Percentiles rank a stretch among this genome's conserved stretches.
These are phyloP conservation scores for Alternaria sp. DNA, from an alignment of 2,329 filamentous ascomycete species.

Conservation along the genomic window DNA sequence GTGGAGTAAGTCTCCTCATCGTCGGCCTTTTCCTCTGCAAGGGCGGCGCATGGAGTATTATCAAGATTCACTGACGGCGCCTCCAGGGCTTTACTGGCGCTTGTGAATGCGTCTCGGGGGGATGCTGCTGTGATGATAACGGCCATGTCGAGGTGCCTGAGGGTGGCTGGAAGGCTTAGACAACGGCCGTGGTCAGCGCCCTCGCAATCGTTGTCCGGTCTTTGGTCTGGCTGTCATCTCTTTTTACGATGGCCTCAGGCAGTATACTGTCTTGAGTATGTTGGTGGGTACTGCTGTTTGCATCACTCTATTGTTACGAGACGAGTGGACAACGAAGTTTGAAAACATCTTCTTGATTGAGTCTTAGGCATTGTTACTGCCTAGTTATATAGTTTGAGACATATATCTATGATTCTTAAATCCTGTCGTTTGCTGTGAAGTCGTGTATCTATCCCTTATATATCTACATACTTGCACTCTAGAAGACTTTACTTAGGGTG, in stretches of 20 bases:
- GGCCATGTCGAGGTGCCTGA: background rate
- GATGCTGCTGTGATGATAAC: conserved; percentile 3
- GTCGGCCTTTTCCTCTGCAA: background rate
- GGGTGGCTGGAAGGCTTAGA: background rate
- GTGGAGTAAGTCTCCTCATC: background rate
- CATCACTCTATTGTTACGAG: background rate
- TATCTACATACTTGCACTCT: background rate
- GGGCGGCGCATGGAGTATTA: background rate
- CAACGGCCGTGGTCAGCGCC: background rate
- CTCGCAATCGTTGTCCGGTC: background rate
- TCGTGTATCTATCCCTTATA: background rate
- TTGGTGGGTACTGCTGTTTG: background rate
- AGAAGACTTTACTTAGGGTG: background rate
- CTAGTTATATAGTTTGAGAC: background rate
- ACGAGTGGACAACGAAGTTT: background rate
- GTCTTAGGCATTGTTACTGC: background rate
- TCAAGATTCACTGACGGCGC: background rate
- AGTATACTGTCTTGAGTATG: background rate
- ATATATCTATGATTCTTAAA: background rate
- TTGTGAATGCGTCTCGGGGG: conserved; percentile 2
- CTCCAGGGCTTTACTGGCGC: background rate
- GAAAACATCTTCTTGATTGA: background rate
- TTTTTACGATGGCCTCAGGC: background rate
- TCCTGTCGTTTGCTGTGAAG: background rate
- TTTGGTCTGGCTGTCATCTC: background rate